These are phyloP conservation scores for Saccharomyces hybrid DNA, from an alignment of 1,139 yeast genomes.

Conservation along the genomic window DNA sequence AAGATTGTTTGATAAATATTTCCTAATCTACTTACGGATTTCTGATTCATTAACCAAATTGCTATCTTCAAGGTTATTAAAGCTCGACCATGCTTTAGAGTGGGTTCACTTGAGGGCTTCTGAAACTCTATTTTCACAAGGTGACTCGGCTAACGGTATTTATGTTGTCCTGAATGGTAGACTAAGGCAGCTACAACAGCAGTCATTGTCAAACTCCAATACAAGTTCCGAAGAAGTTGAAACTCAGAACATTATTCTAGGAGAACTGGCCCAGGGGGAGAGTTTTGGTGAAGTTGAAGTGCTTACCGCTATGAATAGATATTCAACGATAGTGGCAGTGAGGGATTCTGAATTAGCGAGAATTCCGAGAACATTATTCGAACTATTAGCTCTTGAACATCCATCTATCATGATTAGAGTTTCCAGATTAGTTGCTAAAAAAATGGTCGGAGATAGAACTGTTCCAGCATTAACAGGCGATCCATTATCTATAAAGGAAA, in stretches of 20 bases:
- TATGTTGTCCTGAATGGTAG: conserved; percentile 89
- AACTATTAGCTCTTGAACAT: conserved; percentile 70
- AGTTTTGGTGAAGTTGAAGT: conserved; percentile 95
- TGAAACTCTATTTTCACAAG: conserved; percentile 67
- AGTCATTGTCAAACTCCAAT: background rate
- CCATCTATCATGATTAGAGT: conserved; percentile 90
- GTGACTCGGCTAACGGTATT: conserved; percentile 85
- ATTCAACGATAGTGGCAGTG: conserved; percentile 72
- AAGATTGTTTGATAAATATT: conserved; percentile 62
- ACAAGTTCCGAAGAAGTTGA: conserved; percentile 6
- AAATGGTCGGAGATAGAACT: conserved; percentile 35
- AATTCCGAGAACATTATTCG: conserved; percentile 84
- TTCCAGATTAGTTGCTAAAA: conserved; percentile 76
- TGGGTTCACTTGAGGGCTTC: conserved; percentile 93
- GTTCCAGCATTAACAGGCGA: conserved; percentile 11
- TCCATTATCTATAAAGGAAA: conserved; percentile 10
- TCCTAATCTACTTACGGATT: conserved; percentile 64
- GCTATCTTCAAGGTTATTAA: conserved; percentile 57
- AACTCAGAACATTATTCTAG: conserved; percentile 36
- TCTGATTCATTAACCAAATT: conserved; percentile 65
- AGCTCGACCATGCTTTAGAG: conserved; percentile 85
- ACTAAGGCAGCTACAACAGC: conserved; percentile 49
- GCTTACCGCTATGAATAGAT: conserved; percentile 70
- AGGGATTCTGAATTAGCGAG: conserved; percentile 91
- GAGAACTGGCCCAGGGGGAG: conserved; percentile 90